A percentile compares a stretch with the other conserved stretches of the same genome.
These are phyloP conservation scores for Alternaria angustiovoidea DNA, from an alignment of 2,329 filamentous ascomycete genomes.

Conservation along the genomic window DNA sequence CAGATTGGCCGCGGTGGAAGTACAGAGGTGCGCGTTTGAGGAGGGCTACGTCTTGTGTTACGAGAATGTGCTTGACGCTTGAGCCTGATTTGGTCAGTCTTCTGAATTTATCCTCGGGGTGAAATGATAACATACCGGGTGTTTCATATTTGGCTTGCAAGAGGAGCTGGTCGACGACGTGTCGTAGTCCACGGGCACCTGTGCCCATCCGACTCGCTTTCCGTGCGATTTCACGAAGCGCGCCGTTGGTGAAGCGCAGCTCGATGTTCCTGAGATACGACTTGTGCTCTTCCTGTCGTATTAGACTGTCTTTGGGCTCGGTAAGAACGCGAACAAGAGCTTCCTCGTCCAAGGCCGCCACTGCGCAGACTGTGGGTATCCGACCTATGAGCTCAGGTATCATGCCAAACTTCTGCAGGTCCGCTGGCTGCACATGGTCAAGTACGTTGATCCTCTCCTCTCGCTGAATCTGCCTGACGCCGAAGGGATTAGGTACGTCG, in stretches of 20 bases:
- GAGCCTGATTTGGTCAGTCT: constrained; percentile 42
- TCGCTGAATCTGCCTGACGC: constrained; percentile 26
- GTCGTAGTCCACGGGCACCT: constrained; percentile 64
- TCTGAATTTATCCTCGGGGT: not conserved
- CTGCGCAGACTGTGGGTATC: constrained; percentile 86
- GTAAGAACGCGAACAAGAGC: constrained; percentile 86
- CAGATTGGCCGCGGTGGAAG: constrained; percentile 54
- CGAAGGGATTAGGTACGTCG: constrained; percentile 37
- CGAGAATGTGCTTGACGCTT: constrained; percentile 55
- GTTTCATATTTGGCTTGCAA: constrained; percentile 58
- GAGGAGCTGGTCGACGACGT: constrained; percentile 58
- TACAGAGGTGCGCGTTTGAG: constrained; percentile 53
- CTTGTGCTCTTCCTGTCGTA: constrained; percentile 87
- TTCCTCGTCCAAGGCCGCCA: constrained; percentile 74
- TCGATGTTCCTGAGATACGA: constrained; percentile 82
- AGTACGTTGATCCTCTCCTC: constrained; percentile 62
- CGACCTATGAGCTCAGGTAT: constrained; percentile 97
- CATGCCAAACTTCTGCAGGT: constrained; percentile 86
- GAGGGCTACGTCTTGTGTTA: constrained; percentile 57
- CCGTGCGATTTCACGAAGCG: constrained; percentile 81
- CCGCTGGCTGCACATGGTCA: constrained; percentile 76
- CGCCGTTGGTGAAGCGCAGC: constrained; percentile 81
- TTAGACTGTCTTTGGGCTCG: constrained; percentile 86
- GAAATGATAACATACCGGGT: constrained; percentile 45
- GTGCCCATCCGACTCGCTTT: constrained; percentile 74